These are phyloP conservation scores for Trametes versicolor DNA, from an alignment of 1,284 basidiomycete species.

Conservation along the genomic window DNA sequence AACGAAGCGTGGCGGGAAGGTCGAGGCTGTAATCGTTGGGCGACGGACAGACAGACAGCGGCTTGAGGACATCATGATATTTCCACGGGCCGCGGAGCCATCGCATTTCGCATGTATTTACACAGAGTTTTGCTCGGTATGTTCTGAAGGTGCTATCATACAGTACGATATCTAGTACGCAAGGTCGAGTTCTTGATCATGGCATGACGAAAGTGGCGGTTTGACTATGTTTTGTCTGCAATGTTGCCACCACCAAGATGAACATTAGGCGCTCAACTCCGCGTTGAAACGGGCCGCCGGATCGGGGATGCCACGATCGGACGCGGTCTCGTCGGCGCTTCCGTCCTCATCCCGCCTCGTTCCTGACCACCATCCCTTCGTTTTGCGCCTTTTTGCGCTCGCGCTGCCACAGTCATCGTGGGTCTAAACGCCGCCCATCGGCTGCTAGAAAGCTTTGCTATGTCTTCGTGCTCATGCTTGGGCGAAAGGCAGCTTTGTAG, in stretches of 20 bases:
- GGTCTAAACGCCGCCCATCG: neutral
- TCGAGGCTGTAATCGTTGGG: neutral
- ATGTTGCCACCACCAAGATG: too few relatives aligned
- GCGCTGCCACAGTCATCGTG: neutral
- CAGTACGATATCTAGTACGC: conserved; percentile 20
- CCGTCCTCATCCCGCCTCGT: conserved; percentile 13
- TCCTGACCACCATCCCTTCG: conserved; percentile 12
- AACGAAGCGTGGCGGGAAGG: neutral
- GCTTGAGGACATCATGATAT: neutral
- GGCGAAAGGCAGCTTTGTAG: neutral
- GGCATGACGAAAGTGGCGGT: too few relatives aligned
- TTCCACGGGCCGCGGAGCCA: neutral
- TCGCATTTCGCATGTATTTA: neutral
- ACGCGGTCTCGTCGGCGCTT: conserved; percentile 16
- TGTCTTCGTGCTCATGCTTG: neutral
- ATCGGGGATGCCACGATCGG: conserved; percentile 18
- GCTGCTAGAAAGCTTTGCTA: neutral
- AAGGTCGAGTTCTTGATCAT: neutral
- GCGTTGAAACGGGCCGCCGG: neutral
- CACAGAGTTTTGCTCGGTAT: conserved; percentile 1
- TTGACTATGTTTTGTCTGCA: too few relatives aligned
- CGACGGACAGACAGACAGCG: neutral
- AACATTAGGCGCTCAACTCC: too few relatives aligned
- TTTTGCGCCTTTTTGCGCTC: neutral
- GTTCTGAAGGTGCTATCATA: conserved; percentile 17